phyloP scores from a whole-genome alignment of 495 filamentous ascomycete genomes.

The Aspergillus heteromorphus region DNA sequence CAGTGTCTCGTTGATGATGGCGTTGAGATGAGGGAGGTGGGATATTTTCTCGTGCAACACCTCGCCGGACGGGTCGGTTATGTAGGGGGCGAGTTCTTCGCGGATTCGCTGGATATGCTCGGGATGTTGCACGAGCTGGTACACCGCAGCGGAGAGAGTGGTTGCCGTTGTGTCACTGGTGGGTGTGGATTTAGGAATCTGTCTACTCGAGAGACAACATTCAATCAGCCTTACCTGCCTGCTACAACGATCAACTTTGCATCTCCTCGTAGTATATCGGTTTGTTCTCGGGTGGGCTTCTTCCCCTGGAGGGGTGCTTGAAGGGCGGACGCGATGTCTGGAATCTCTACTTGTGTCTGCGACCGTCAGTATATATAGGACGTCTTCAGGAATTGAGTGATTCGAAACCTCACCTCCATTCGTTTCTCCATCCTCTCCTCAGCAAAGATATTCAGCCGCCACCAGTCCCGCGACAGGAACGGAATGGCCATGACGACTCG shows the following conservation, averaged over 20 bases:
- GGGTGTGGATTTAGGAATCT: no score
- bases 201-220: no score
- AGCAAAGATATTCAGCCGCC: no score
- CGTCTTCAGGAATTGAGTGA: no score
- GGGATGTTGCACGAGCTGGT: neutral
- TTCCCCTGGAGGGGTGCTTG: neutral
- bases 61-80: neutral
- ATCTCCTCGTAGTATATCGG: neutral
- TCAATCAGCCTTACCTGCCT: neutral
- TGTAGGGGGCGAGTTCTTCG: neutral
- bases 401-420: no score
- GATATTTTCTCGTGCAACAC: neutral
- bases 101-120: neutral
- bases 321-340: no score
- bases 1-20: neutral
- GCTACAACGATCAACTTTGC: neutral
- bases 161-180: neutral
- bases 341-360: no score
- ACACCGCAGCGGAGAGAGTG: neutral
- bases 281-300: neutral
- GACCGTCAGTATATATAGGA: no score
- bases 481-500: no score
- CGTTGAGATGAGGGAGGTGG: neutral
- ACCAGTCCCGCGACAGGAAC: no score
- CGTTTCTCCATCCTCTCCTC: no score